A percentile compares a stretch with the other conserved stretches of the same genome.
phyloP scores from a whole-genome alignment of 768 basidiomycete genomes.

The Fomitopsis serialis region DNA sequence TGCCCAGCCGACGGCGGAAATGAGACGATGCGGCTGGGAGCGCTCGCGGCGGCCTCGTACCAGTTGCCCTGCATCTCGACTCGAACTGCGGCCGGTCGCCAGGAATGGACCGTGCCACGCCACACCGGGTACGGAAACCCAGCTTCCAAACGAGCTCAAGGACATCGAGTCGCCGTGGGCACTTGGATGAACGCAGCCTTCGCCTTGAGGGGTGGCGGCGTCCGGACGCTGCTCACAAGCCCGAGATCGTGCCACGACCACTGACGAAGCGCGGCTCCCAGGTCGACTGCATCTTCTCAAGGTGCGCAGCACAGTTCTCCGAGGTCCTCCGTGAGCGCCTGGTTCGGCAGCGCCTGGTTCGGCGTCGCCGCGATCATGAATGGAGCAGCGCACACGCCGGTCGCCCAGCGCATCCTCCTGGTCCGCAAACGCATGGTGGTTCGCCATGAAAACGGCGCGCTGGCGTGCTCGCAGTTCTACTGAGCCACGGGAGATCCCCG shows the following conservation, averaged over 20 bases:
- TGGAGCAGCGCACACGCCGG: constrained; percentile 58
- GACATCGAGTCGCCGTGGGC: constrained; percentile 51
- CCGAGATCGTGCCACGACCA: constrained; percentile 33
- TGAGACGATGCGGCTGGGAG: constrained; percentile 66
- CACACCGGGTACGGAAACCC: not conserved
- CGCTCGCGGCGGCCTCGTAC: constrained; percentile 88
- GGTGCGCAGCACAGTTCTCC: too few relatives aligned
- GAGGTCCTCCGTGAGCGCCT: too few relatives aligned
- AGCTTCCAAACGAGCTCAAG: constrained; percentile 84
- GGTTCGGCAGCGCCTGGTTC: too few relatives aligned
- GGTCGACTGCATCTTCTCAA: too few relatives aligned
- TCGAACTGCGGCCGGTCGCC: constrained; percentile 51
- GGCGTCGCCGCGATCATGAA: constrained; percentile 80
- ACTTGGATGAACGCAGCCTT: constrained; percentile 79
- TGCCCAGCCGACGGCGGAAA: constrained; percentile 94
- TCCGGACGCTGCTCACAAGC: constrained; percentile 66
- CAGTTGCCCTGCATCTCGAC: constrained; percentile 94
- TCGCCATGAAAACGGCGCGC: constrained; percentile 34
- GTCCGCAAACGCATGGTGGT: constrained; percentile 16
- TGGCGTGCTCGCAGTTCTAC: constrained; percentile 53
- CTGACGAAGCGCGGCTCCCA: constrained; percentile 61
- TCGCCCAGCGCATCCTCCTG: constrained; percentile 24
- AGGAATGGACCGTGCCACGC: not conserved
- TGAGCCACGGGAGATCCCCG: constrained; percentile 39
- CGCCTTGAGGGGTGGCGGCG: constrained; percentile 77